Percentiles rank a stretch among this genome's conserved stretches.
Evolutionary conservation across 352 stramenopile species (phyloP).

Genomic region (Thalassiosira sp.): DNA sequence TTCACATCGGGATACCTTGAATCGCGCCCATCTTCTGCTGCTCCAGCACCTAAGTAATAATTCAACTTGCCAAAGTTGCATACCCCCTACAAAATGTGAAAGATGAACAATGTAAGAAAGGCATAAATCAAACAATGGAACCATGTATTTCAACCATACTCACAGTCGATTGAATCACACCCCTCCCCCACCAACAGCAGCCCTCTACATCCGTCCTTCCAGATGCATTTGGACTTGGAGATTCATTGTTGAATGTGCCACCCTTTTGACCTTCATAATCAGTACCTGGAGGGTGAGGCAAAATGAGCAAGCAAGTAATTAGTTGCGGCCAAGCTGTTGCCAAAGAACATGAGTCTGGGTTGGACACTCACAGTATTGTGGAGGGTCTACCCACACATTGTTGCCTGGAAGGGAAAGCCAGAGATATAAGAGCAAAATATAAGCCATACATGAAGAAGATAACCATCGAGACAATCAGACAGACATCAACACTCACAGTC

Average conservation of each 20-base stretch:
- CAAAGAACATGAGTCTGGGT: background rate
- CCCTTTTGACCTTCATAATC: constrained; percentile 42
- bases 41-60: constrained; percentile 33
- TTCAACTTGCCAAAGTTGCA: constrained; percentile 67
- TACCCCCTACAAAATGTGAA: constrained; percentile 5
- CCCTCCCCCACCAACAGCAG: constrained; percentile 50
- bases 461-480: background rate
- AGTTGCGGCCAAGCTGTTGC: background rate
- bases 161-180: constrained; percentile 14
- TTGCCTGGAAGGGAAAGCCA: background rate
- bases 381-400: background rate
- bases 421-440: no score
- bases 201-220: constrained; percentile 58
- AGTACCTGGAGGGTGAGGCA: background rate
- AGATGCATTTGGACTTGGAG: constrained; percentile 18
- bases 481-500: background rate
- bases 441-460: no score
- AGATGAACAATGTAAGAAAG: background rate
- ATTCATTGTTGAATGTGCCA: constrained; percentile 37
- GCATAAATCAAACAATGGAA: background rate
- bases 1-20: constrained; percentile 41
- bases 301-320: background rate
- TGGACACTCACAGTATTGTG: background rate
- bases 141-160: background rate
- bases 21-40: constrained; percentile 36